Base-by-base conservation (phyloP, 306 rosid genomes). In the Lathyrus tuberosus region DNA sequence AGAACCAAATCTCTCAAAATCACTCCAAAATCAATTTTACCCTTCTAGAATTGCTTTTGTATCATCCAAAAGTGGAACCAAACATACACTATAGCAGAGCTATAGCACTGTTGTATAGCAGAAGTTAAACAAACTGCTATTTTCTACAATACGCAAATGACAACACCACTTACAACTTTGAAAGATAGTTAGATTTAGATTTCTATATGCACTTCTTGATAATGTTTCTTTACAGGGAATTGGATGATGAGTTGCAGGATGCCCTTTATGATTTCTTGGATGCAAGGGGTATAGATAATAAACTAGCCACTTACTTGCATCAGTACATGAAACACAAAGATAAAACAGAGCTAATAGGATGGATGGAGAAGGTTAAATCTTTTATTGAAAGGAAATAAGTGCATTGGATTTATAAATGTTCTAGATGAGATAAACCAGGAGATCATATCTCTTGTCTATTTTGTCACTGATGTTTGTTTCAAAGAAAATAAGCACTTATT, bases 231-330 rank as follows among this genome's bases (percentile, higher is more conserved):
- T 68, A 52, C 88, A 94, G 97, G 95, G 96, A 88, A 53, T 83
- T 91, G 85, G 97, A 91, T 62, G 96, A 94, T 82, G 86, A 76
- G 44, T 82, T 94, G 80, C 96, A 90, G 76, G 85, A 84, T 3
- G 62, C 89, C 17, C 86, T 94, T 49, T 90, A 90, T 37, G 84
- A 85, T 62, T 91, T 87, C 86, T 81, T 87, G 81, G 99, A 91
- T 80, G 87, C 67, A 40, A 87, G 99, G 84, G 91, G 89, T 37
- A 79, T 88, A 70, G 68, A 71, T 38, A 91, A 87, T 35, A 76
- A 84, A 59, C 88, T 94, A 38, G 89, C 96, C 28, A 76, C 44
- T 75, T 91, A 88, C 86, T 70, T 91, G 83, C 91, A 91, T 66
- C 69, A 72, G 33, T 91, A 88, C 85, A 79, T 87, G 83, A 91